Conservation (phyloP, 2,329 filamentous ascomycete genomes). For the Neonectria hederae region DNA sequence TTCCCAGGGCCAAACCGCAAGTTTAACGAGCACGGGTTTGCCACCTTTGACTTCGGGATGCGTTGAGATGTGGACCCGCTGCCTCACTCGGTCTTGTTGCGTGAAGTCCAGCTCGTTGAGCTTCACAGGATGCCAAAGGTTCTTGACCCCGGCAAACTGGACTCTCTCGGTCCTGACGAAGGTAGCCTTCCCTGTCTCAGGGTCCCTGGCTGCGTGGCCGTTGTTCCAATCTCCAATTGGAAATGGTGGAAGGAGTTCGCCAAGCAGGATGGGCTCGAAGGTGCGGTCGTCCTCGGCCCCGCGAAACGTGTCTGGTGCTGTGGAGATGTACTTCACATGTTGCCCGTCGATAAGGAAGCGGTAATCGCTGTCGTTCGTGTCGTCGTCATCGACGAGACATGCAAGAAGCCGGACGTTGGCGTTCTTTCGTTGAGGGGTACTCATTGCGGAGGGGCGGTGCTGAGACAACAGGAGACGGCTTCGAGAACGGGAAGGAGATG, state of each 20-base stretch:
- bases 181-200: slow-evolving; percentile 27
- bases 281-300: slow-evolving; percentile 38
- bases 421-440: slow-evolving; percentile 21
- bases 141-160: slow-evolving; percentile 28
- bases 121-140: slow-evolving; percentile 36
- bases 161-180: slow-evolving; percentile 35
- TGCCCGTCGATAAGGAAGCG: slow-evolving; percentile 40
- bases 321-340: slow-evolving; percentile 40
- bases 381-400: slow-evolving; percentile 38
- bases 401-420: slow-evolving; percentile 41
- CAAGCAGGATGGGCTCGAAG: slow-evolving; percentile 40
- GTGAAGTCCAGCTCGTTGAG: slow-evolving; percentile 41
- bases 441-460: slow-evolving; percentile 2
- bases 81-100: slow-evolving; percentile 33
- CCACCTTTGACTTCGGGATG: slow-evolving; percentile 36
- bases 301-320: slow-evolving; percentile 38
- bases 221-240: slow-evolving; percentile 41
- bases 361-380: slow-evolving; percentile 39
- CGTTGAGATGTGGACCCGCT: slow-evolving; percentile 38
- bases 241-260: slow-evolving; percentile 39
- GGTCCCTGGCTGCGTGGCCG: slow-evolving; percentile 31
- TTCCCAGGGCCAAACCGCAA: slow-evolving; percentile 43
- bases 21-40: slow-evolving; percentile 40
- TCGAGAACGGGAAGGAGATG: background rate
- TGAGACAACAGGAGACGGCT: background rate